These are phyloP conservation scores for Penicillium bovifimosum DNA, from an alignment of 495 filamentous ascomycete species.

Conservation along the genomic window DNA sequence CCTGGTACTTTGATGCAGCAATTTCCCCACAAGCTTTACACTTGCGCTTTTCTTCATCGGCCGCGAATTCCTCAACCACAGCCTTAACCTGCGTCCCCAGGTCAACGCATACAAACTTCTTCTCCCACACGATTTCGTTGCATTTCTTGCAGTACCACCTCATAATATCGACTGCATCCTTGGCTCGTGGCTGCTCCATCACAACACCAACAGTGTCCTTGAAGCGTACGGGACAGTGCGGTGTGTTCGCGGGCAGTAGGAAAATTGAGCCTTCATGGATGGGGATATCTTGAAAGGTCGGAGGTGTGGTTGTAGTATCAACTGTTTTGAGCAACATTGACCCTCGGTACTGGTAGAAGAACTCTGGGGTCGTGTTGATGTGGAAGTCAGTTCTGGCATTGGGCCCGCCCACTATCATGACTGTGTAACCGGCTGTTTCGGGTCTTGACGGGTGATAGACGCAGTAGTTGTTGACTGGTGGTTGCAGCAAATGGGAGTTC, in stretches of 20 bases:
- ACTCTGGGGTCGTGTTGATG: conserved; percentile 94
- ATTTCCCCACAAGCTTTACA: conserved; percentile 75
- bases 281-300: conserved; percentile 70
- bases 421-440: conserved; percentile 41
- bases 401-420: conserved; percentile 87
- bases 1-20: conserved; percentile 46
- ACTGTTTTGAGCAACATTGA: conserved; percentile 93
- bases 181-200: conserved; percentile 77
- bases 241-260: conserved; percentile 82
- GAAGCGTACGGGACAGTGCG: conserved; percentile 74
- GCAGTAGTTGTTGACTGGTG: conserved; percentile 95
- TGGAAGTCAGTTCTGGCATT: conserved; percentile 98
- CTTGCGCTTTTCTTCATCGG: conserved; percentile 61
- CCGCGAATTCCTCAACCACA: conserved; percentile 79
- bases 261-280: conserved; percentile 95
- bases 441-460: conserved; percentile 65
- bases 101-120: conserved; percentile 81
- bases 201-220: conserved; percentile 74
- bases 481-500: conserved; percentile 89
- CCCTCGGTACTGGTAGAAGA: conserved; percentile 95
- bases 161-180: conserved; percentile 66
- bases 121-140: conserved; percentile 73
- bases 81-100: conserved; percentile 96
- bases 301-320: conserved; percentile 47
- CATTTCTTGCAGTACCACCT: conserved; percentile 76